Base-by-base conservation (phyloP, 768 basidiomycete species). In the Tricholoma flavovirens region DNA sequence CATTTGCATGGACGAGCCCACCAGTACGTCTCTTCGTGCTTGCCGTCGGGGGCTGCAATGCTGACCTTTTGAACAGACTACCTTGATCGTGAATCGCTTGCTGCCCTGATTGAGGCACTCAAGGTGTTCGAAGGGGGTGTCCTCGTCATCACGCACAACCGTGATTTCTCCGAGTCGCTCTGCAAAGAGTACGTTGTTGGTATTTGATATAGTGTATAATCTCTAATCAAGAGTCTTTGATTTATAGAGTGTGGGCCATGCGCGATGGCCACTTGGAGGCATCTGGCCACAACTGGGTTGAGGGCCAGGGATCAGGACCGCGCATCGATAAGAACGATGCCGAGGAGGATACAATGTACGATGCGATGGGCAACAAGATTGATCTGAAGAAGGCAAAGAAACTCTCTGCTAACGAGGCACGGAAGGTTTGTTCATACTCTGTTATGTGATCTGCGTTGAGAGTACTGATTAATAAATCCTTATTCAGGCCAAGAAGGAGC, bases 71-170 rank as follows among this genome's bases (percentile, higher is more conserved):
- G 45, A 58, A 33, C 66, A 87, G 88, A 99, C 83, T 99, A 98
- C 81, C 87, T 99, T 73, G 97, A 98, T 80, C 91, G 97, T 72
- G 97, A 99, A 77, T 99, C 97, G 62, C 86, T 99, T 65, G 97
- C 97, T 64, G 97, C 97, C 33, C 87, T 99, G 73, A 99, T 99
- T 69, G 90, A 94, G 66, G 97, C 96, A 8, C 84, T 99, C 77
- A 97, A 98, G 84, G 81, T 82, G 72, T 98, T 98, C 75, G 93
- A 96, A 75, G 97, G 96, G 72, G 96, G 96, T 87, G 93, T 97
- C 59, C 88, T 97, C 69, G 78, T 97, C 71, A 97, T 98, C 67
- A 97, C 95, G 53, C 95, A 97, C 85, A 93, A 95, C 80, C 86
- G 90, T 59, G 95, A 98, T 81, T 99, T 98, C 83, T 98, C 96